Base-by-base conservation (phyloP, 2,329 filamentous ascomycete genomes). In the Aspergillus fructus region DNA sequence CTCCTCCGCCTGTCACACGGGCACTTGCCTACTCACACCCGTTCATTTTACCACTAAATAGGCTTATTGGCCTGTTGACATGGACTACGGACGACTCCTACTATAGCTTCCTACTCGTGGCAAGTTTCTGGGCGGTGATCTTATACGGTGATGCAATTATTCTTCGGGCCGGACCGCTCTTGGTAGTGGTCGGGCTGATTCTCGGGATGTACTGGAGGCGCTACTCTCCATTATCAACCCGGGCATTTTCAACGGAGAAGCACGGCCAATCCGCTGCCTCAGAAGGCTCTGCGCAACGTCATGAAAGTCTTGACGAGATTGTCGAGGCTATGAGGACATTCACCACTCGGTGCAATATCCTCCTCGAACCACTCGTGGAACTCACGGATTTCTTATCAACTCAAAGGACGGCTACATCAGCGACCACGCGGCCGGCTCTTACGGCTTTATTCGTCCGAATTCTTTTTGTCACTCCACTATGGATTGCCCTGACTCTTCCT, bases 231-330 rank as follows among this genome's bases (percentile, higher is more conserved):
- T 78, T 97, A 52, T 96, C 92, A 39, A 96, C 90, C 50, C 94
- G 90, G 30, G 88, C 88, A 13, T 91, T 89, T 83, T 86, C 83
- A 0, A 84, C 83, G 5, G 85, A 88, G 71, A 88, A 85, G 68
- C 83, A 82, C 54, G 79, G 83, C 55, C 83, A 79, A 59, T 78
- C 78, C 17, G 74, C 59, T 15, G 56, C 74, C 2, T 78, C 81
- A 8, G 90, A 91, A 66, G 85, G 83, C 6, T 86, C 83, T 59
- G 88, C 87, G 42, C 87, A 89, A 59, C 90, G 94, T 67, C 91
- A 96, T 68, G 97, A 97, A 79, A 97, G 92, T 50, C 77, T 99
- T 52, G 94, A 99, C 72, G 94, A 99, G 77, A 99, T 99, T 59
- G 90, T 99, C 56, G 93, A 97, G 66, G 96, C 91, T 0, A 78